Conservation (phyloP, 768 basidiomycete genomes). For the Trametes sanguinea region DNA sequence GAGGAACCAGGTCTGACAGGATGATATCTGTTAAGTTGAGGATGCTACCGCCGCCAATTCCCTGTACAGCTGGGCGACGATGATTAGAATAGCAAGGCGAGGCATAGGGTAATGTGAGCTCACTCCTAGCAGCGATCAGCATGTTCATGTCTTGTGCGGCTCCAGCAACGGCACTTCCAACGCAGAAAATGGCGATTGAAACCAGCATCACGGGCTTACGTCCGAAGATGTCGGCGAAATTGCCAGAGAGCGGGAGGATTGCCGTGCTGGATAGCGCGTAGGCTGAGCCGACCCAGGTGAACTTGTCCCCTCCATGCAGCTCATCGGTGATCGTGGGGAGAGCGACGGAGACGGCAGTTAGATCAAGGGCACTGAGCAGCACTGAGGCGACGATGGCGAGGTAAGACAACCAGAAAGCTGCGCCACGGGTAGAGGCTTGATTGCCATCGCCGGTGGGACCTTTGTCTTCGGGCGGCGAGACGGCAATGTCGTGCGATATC, state of each 20-base stretch:
- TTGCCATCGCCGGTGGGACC: no score
- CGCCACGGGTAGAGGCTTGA: no score
- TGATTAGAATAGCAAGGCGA: background rate
- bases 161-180: conserved; percentile 42
- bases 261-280: conserved; percentile 38
- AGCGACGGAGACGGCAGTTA: conserved; percentile 20
- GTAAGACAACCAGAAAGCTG: background rate
- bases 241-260: conserved; percentile 34
- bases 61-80: conserved; percentile 15
- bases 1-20: conserved; percentile 22
- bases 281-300: conserved; percentile 26
- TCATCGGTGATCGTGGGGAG: conserved; percentile 6
- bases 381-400: background rate
- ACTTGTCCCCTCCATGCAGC: conserved; percentile 18
- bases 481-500: no score
- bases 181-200: conserved; percentile 34
- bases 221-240: conserved; percentile 36
- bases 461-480: no score
- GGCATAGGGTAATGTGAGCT: background rate
- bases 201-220: conserved; percentile 33
- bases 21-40: conserved; percentile 21
- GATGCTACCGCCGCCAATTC: conserved; percentile 23
- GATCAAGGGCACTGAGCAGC: conserved; percentile 4
- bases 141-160: conserved; percentile 40
- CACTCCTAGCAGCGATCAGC: conserved; percentile 39